Conservation (phyloP, 2,329 filamentous ascomycete genomes). For the Cytospora piceae region DNA sequence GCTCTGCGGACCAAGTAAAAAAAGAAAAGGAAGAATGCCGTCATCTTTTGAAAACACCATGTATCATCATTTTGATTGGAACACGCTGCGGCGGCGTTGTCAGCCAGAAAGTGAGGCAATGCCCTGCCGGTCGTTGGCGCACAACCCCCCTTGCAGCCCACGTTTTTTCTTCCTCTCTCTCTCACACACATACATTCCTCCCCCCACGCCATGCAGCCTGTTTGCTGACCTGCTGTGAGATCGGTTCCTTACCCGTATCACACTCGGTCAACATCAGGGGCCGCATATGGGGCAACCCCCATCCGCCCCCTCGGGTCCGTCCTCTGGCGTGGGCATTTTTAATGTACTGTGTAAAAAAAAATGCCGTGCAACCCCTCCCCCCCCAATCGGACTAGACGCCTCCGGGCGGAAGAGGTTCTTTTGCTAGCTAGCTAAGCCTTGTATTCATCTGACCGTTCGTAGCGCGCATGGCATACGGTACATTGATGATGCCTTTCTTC, state of each 20-base stretch:
- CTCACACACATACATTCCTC: too few relatives aligned
- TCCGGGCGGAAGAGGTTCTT: neutral
- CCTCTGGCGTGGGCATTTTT: neutral
- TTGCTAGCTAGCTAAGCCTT: constrained; percentile 1
- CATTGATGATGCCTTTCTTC: neutral
- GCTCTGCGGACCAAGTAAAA: constrained; percentile 2
- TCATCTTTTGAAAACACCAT: constrained; percentile 18
- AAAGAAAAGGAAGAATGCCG: neutral
- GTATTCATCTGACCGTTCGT: neutral
- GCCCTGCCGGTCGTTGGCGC: constrained; percentile 13
- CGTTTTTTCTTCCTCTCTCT: constrained; percentile 15
- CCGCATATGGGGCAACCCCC: constrained; percentile 22
- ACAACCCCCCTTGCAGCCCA: constrained; percentile 21
- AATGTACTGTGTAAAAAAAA: too few relatives aligned
- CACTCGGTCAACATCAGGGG: constrained; percentile 18
- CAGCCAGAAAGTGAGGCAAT: constrained; percentile 21
- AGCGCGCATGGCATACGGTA: neutral
- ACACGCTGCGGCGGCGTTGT: constrained; percentile 22
- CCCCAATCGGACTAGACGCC: neutral
- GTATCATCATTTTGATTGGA: constrained; percentile 6
- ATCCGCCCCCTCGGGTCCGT: constrained; percentile 22
- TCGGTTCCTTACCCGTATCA: constrained; percentile 23
- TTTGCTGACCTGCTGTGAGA: constrained; percentile 23
- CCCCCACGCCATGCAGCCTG: constrained; percentile 17
- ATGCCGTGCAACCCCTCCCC: neutral